A percentile compares a stretch with the other conserved stretches of the same genome.
Conservation (phyloP, 2,329 filamentous ascomycete genomes). For the Aspergillus sp. region DNA sequence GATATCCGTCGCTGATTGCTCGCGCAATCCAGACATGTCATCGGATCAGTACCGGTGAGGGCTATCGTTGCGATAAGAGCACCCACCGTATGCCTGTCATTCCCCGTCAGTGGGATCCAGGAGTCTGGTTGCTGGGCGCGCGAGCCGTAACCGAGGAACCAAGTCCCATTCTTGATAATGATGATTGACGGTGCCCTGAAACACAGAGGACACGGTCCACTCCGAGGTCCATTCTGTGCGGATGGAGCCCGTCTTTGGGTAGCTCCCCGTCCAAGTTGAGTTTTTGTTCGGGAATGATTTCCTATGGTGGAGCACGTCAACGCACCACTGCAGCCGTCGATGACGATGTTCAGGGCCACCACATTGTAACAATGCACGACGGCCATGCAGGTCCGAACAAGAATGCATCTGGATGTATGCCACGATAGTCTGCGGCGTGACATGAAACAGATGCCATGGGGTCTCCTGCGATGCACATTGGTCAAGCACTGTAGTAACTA, state of each 20-base stretch:
- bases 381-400: not conserved
- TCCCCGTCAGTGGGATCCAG: not conserved
- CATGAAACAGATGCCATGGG: too few species aligned
- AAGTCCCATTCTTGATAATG: not conserved
- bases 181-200: too few species aligned
- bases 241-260: not conserved
- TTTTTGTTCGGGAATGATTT: not conserved
- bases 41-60: not conserved
- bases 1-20: too few species aligned
- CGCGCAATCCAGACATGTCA: not conserved
- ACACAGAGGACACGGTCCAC: too few species aligned
- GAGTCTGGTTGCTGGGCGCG: not conserved
- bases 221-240: too few species aligned
- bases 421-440: too few species aligned
- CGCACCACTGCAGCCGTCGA: not conserved
- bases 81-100: not conserved
- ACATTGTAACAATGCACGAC: not conserved
- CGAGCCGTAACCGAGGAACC: not conserved
- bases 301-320: not conserved
- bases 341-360: not conserved
- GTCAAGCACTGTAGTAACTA: too few species aligned
- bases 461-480: too few species aligned
- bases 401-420: not conserved
- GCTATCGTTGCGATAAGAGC: not conserved
- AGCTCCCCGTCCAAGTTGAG: not conserved